These are phyloP conservation scores for Chaetoceros tenuissimus DNA, from an alignment of 108 stramenopile species.

Conservation along the genomic window DNA sequence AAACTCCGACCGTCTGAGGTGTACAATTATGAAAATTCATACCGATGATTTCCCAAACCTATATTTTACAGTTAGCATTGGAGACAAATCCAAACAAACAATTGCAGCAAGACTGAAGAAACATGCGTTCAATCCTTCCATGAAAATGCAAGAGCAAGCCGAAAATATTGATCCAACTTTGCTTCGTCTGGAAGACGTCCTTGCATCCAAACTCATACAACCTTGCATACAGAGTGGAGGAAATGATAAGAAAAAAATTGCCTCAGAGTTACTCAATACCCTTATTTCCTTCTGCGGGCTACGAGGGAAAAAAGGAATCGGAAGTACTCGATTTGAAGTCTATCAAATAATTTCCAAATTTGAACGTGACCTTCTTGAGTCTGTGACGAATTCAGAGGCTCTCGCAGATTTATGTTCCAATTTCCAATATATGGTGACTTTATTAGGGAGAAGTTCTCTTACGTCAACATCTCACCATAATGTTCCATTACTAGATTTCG, in stretches of 20 bases:
- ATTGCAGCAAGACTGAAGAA: conserved; percentile 34
- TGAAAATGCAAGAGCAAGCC: not conserved
- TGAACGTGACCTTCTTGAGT: conserved; percentile 7
- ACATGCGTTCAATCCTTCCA: not conserved
- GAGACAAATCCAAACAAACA: conserved; percentile 36
- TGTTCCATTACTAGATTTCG: not conserved
- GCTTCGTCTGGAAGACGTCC: not conserved
- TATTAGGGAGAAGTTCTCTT: conserved; percentile 21
- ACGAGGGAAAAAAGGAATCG: conserved; percentile 38
- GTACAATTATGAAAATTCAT: conserved; percentile 54
- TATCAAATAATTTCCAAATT: conserved; percentile 29
- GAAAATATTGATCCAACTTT: not conserved
- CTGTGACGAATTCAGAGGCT: conserved; percentile 3
- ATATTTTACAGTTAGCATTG: conserved; percentile 70
- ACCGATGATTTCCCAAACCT: conserved; percentile 52
- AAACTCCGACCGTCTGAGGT: conserved; percentile 18
- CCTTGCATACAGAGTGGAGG: not conserved
- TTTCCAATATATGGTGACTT: conserved; percentile 1
- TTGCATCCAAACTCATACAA: not conserved
- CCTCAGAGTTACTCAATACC: conserved; percentile 45
- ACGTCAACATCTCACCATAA: conserved; percentile 40
- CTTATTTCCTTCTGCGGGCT: conserved; percentile 52
- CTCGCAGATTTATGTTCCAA: not conserved
- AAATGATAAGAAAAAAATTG: not conserved
- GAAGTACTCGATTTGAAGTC: conserved; percentile 50